Percentiles rank a stretch among this genome's conserved stretches.
These are phyloP conservation scores for Acer yangbiense DNA, from an alignment of 345 rosid species.

Conservation along the genomic window DNA sequence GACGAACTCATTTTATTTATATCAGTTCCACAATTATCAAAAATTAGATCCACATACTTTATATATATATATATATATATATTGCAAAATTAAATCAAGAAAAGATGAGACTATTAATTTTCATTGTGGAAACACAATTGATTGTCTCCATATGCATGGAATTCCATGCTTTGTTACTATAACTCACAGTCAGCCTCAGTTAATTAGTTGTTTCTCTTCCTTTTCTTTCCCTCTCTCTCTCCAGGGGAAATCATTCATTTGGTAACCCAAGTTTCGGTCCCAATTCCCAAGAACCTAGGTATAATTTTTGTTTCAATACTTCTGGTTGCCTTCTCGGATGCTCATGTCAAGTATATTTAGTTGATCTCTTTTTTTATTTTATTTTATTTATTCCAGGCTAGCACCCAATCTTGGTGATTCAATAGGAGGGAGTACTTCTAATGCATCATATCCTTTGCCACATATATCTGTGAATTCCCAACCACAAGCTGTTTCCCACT, in stretches of 20 bases:
- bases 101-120: not conserved
- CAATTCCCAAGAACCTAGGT: slow-evolving; percentile 39
- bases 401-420: slow-evolving; percentile 35
- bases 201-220: slow-evolving; percentile 1
- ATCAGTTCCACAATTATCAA: too few species aligned
- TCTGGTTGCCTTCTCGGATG: slow-evolving; percentile 2
- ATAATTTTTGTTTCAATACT: not conserved
- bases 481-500: slow-evolving; percentile 43
- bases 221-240: slow-evolving; percentile 15
- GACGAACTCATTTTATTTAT: too few species aligned
- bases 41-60: too few species aligned
- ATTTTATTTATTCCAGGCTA: slow-evolving; percentile 44
- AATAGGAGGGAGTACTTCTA: slow-evolving; percentile 41
- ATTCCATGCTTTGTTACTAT: slow-evolving; percentile 6
- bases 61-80: too few species aligned
- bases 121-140: slow-evolving; percentile 10
- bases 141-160: not conserved
- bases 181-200: slow-evolving; percentile 1
- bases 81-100: slow-evolving; percentile 1
- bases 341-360: slow-evolving; percentile 7
- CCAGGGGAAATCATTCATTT: slow-evolving; percentile 41
- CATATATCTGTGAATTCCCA: slow-evolving; percentile 44
- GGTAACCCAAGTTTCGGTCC: slow-evolving; percentile 32
- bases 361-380: slow-evolving; percentile 10
- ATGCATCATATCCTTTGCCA: slow-evolving; percentile 49